phyloP scores from a whole-genome alignment of 2,329 filamentous ascomycete genomes.

The Clarireedia hainanense region DNA sequence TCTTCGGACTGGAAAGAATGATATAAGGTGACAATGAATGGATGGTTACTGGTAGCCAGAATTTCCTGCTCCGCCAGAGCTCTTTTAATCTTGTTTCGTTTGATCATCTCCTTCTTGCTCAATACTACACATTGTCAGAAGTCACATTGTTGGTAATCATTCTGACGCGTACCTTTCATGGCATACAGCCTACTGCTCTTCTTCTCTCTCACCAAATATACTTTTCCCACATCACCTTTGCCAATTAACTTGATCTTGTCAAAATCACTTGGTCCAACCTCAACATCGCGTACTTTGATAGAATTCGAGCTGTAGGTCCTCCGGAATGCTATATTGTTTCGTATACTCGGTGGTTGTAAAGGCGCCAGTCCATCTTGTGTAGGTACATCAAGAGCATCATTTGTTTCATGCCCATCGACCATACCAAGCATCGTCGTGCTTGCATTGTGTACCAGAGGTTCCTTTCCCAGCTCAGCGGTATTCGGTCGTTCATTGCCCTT shows the following conservation, averaged over 20 bases:
- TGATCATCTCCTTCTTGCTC: constrained; percentile 99
- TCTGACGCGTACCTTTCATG: constrained; percentile 74
- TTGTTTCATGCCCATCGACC: constrained; percentile 37
- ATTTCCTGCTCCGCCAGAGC: constrained; percentile 97
- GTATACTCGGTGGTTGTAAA: constrained; percentile 59
- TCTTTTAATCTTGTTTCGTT: constrained; percentile 99
- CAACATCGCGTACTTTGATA: constrained; percentile 95
- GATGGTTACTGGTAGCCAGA: constrained; percentile 94
- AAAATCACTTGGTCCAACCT: constrained; percentile 90
- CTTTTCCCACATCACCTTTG: constrained; percentile 97
- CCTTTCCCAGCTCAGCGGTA: constrained; percentile 80
- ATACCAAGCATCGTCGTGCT: constrained; percentile 40
- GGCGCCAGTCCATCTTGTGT: constrained; percentile 48
- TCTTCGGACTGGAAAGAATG: constrained; percentile 99
- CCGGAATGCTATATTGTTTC: constrained; percentile 69
- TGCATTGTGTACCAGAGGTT: constrained; percentile 58
- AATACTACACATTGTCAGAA: constrained; percentile 54
- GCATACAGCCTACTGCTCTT: constrained; percentile 92
- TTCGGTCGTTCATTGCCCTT: constrained; percentile 61
- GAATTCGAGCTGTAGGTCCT: constrained; percentile 98
- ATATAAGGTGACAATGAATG: constrained; percentile 97
- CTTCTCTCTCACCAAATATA: constrained; percentile 95
- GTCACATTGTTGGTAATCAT: not conserved
- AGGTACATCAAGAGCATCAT: constrained; percentile 31
- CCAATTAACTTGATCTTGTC: constrained; percentile 99